Evolutionary conservation across 2,329 filamentous ascomycete genomes (phyloP).

Genomic region (Cryphonectria naterciae): DNA sequence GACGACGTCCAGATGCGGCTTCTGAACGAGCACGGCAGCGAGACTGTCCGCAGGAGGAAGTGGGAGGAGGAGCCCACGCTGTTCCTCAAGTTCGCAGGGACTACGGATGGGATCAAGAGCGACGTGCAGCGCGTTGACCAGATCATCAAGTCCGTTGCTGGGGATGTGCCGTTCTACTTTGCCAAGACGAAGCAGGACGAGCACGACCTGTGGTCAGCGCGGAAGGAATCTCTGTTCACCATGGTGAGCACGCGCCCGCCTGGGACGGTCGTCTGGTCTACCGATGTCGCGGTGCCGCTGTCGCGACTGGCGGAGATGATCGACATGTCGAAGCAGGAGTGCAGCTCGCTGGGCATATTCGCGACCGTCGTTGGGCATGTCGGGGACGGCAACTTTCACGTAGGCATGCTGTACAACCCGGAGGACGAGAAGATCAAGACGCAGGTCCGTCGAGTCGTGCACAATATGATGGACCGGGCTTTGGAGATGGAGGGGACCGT

Average conservation of each 20-base stretch:
- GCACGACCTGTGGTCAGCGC: constrained; percentile 72
- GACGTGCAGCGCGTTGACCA: constrained; percentile 64
- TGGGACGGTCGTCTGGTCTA: constrained; percentile 73
- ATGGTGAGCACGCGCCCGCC: constrained; percentile 67
- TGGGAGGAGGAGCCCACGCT: constrained; percentile 74
- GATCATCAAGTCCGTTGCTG: constrained; percentile 60
- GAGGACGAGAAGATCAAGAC: constrained; percentile 51
- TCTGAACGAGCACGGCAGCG: constrained; percentile 65
- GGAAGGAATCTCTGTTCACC: constrained; percentile 76
- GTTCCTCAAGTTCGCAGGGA: constrained; percentile 77
- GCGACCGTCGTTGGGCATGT: constrained; percentile 68
- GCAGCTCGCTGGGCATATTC: constrained; percentile 58
- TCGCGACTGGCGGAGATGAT: constrained; percentile 73
- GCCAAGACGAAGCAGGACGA: constrained; percentile 67
- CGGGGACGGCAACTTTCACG: constrained; percentile 71
- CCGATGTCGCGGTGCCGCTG: constrained; percentile 79
- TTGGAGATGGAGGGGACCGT: constrained; percentile 71
- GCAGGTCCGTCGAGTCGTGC: constrained; percentile 54
- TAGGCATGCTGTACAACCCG: constrained; percentile 47
- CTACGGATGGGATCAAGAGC: constrained; percentile 63
- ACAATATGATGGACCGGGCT: constrained; percentile 67
- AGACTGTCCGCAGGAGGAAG: constrained; percentile 53
- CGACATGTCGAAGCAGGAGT: constrained; percentile 64
- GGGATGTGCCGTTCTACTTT: constrained; percentile 66
- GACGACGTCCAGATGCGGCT: constrained; percentile 70